A percentile compares a stretch with the other conserved stretches of the same genome.
Evolutionary conservation across 768 basidiomycete species (phyloP).

Genomic region (Psilocybe azurescens): DNA sequence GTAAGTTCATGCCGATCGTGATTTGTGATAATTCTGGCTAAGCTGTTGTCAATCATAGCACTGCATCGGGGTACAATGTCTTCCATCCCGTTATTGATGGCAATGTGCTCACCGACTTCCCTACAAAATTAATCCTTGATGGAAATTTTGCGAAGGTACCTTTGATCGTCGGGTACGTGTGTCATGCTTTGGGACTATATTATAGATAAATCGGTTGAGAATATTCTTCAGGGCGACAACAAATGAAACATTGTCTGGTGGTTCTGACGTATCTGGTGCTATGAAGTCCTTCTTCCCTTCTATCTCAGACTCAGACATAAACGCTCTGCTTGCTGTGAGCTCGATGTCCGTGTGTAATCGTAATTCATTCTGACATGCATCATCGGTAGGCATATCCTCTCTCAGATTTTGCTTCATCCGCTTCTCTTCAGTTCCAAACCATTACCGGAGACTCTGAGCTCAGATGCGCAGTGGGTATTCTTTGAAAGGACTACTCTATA

Average conservation of each 20-base stretch:
- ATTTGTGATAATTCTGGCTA: neutral
- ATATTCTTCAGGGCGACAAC: constrained; percentile 48
- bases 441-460: constrained; percentile 55
- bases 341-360: neutral
- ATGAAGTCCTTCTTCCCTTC: constrained; percentile 50
- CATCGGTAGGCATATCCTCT: constrained; percentile 44
- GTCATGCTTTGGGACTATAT: neutral
- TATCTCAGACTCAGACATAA: constrained; percentile 43
- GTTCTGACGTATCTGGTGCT: constrained; percentile 40
- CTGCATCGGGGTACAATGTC: constrained; percentile 44
- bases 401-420: constrained; percentile 48
- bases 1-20: constrained; percentile 34
- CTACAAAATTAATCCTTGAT: constrained; percentile 47
- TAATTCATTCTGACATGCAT: neutral
- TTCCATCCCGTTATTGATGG: constrained; percentile 66
- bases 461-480: constrained; percentile 54
- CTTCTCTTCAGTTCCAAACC: constrained; percentile 46
- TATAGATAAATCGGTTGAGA: neutral
- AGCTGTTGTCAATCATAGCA: constrained; percentile 26
- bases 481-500: neutral
- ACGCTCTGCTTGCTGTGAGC: constrained; percentile 39
- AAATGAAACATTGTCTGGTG: constrained; percentile 60
- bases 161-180: constrained; percentile 60
- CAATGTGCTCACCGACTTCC: constrained; percentile 52
- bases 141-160: constrained; percentile 57